Conservation (phyloP, 2,329 filamentous ascomycete genomes). For the Sporothrix protearum region DNA sequence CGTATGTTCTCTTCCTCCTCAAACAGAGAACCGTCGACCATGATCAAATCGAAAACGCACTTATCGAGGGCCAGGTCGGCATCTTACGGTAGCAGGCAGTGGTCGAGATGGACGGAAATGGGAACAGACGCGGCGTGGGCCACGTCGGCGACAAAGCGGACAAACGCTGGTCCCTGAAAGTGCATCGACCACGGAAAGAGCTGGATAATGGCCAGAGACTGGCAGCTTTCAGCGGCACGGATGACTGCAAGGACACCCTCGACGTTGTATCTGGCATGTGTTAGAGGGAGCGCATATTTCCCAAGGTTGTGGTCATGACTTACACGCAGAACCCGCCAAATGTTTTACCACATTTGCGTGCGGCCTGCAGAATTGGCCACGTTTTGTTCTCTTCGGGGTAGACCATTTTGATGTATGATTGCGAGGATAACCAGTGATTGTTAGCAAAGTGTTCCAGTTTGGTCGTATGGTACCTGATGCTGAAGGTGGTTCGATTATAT, state of each 20-base stretch:
- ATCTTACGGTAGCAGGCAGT: conserved; percentile 58
- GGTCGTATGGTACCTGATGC: no score
- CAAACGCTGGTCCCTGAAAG: conserved; percentile 25
- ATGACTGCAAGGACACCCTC: conserved; percentile 67
- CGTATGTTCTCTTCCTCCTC: conserved; percentile 67
- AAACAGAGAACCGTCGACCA: conserved; percentile 74
- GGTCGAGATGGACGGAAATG: conserved; percentile 62
- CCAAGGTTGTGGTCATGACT: background rate
- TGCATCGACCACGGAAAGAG: conserved; percentile 69
- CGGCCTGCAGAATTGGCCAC: conserved; percentile 21
- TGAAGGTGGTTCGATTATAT: no score
- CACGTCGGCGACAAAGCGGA: conserved; percentile 54
- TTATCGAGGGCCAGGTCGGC: conserved; percentile 55
- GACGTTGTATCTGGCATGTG: conserved; percentile 55
- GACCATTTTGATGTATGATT: background rate
- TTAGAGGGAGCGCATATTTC: background rate
- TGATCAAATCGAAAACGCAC: conserved; percentile 65
- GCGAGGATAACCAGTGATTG: background rate
- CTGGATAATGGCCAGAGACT: conserved; percentile 62
- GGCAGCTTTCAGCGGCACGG: conserved; percentile 63
- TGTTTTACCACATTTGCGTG: conserved; percentile 19
- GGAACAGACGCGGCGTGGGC: conserved; percentile 54
- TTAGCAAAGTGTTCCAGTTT: no score
- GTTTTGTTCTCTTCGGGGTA: background rate
- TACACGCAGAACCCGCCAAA: conserved; percentile 10